Evolutionary conservation across 2,329 filamentous ascomycete genomes (phyloP), one percentile per base, ranked within the genome.

Genomic region (Fusarium buxicola): DNA sequence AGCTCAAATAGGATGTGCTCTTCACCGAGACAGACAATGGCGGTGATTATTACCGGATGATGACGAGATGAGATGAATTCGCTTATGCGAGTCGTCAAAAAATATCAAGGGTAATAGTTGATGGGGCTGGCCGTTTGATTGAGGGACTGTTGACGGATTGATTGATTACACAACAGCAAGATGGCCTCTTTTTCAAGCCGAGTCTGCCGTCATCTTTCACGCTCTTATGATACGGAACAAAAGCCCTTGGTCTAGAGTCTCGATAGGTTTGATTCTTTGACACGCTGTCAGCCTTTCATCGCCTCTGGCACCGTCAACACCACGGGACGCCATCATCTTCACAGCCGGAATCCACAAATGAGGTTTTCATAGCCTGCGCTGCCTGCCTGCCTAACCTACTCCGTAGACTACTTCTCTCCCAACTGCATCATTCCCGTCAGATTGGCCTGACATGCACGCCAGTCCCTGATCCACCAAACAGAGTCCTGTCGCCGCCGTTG

Each of bases 1-100:
- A 43, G 58, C 52, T 68, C 52, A 63, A 66, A 63, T 54, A 31
- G 35, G 32, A 34, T 47, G 28, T 36, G 38, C 55, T 35, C 36
- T 40, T 48, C n/a, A 15, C 28, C 30, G 31, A 32, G 30, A 35
- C 55, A 51, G 58, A 47, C 46, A 56, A 63, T 61, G 49, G 48
- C 38, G 57, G 38, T 45, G 46, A 52, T 35, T 55, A 60, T 62
- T 59, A 51, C 40, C 34, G 38, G 58, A 56, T 68, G 51, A 66
- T 69, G 66, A 68, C 64, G 58, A 64, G 58, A 61, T 61, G 66
- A 59, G 62, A 63, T 63, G 65, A 63, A 48, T 57, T 51, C 25
- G 30, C 32, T 58, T 28, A 28, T n/a, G 59, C 34, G 43, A 38
- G 50, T 38, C 36, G 36, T 46, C 43, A 57, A 43, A 35, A 32